Conservation (phyloP, 2,329 filamentous ascomycete species). For the Neospermospora avenae region DNA sequence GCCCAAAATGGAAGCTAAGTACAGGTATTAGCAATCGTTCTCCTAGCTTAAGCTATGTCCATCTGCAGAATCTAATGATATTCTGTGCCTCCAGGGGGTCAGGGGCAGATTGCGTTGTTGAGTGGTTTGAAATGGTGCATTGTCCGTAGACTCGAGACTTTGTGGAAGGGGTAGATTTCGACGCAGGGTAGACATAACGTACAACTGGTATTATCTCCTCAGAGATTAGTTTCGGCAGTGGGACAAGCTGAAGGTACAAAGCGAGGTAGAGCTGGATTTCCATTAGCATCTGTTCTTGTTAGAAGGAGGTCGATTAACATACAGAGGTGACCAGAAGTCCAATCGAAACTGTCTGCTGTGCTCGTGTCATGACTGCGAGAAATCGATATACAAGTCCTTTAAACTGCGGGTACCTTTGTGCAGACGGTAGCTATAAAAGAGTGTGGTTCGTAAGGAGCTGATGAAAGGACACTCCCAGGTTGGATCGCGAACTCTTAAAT, state of each 20-base stretch:
- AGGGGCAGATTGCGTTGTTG: no score
- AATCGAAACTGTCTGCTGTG: constrained; percentile 86
- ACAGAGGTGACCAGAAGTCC: constrained; percentile 86
- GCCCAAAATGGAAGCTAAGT: constrained; percentile 86
- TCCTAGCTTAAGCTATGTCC: neutral
- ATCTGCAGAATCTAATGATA: neutral
- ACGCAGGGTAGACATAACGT: constrained; percentile 41
- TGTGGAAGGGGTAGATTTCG: neutral
- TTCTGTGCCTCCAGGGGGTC: neutral
- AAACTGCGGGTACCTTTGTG: neutral
- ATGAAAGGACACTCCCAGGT: constrained; percentile 11
- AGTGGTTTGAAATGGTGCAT: neutral
- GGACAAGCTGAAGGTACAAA: constrained; percentile 78
- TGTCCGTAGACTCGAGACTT: neutral
- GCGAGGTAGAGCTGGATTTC: constrained; percentile 75
- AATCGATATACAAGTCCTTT: neutral
- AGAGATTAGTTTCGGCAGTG: constrained; percentile 74
- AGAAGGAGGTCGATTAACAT: constrained; percentile 33
- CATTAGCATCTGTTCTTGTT: constrained; percentile 12
- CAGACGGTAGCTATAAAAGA: constrained; percentile 25
- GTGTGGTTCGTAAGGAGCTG: constrained; percentile 31
- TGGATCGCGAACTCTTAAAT: constrained; percentile 13
- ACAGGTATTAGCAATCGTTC: constrained; percentile 1
- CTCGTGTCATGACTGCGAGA: constrained; percentile 75
- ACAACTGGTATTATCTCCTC: constrained; percentile 86